These are phyloP conservation scores for Aspergillus novofumigatus DNA, from an alignment of 2,329 filamentous ascomycete species.

Conservation along the genomic window DNA sequence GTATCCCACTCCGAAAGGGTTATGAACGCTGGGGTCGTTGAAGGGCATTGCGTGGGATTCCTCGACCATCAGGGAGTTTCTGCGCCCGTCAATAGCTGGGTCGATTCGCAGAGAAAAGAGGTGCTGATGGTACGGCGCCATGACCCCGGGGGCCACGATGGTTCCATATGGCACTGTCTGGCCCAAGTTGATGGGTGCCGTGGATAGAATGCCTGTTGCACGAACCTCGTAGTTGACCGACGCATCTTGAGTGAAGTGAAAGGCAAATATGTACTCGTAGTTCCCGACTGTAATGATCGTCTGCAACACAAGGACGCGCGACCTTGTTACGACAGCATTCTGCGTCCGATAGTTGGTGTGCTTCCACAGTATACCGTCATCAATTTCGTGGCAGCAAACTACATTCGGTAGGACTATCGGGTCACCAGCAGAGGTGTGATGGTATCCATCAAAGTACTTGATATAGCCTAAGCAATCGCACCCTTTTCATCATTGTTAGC, in stretches of 20 bases:
- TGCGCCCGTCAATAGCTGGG: constrained; percentile 37
- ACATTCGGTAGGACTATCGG: constrained; percentile 39
- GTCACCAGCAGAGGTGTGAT: constrained; percentile 31
- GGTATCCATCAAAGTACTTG: constrained; percentile 42
- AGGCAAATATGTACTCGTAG: constrained; percentile 45
- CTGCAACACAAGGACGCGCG: constrained; percentile 34
- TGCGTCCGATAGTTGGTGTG: constrained; percentile 38
- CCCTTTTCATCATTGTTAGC: constrained; percentile 39
- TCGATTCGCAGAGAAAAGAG: constrained; percentile 45
- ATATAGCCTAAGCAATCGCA: constrained; percentile 45
- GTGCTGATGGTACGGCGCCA: constrained; percentile 44
- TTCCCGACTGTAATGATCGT: constrained; percentile 42
- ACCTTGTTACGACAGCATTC: constrained; percentile 32
- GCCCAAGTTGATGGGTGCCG: constrained; percentile 32
- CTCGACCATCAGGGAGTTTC: constrained; percentile 49
- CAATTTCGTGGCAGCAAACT: constrained; percentile 40
- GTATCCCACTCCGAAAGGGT: constrained; percentile 52
- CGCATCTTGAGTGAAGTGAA: constrained; percentile 40
- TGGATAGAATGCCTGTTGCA: constrained; percentile 46
- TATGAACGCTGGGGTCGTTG: constrained; percentile 34
- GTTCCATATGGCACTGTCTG: constrained; percentile 37
- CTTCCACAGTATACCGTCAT: constrained; percentile 40
- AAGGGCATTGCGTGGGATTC: constrained; percentile 56
- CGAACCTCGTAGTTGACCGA: constrained; percentile 41
- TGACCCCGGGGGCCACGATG: constrained; percentile 38